These are phyloP conservation scores for Trichophyton equinum DNA, from an alignment of 2,329 filamentous ascomycete genomes.

Conservation along the genomic window DNA sequence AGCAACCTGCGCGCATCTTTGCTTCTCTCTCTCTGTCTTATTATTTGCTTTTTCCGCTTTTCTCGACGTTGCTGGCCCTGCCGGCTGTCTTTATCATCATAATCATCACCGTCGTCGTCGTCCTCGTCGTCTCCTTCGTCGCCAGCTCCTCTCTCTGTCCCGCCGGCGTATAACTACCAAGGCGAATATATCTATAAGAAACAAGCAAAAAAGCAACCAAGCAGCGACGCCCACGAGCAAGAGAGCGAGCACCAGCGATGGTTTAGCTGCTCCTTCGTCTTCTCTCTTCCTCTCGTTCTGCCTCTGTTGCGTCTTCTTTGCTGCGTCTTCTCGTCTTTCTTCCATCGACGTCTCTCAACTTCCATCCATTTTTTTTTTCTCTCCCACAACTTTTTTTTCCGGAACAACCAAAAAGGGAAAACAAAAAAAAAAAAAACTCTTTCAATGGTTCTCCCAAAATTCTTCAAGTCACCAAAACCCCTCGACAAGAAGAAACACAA, in stretches of 20 bases:
- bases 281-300: too few relatives aligned
- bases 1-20: background rate
- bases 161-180: too few relatives aligned
- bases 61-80: background rate
- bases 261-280: too few relatives aligned
- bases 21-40: background rate
- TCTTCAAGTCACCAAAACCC: constrained; percentile 23
- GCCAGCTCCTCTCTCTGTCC: too few relatives aligned
- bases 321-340: background rate
- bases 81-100: background rate
- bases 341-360: background rate
- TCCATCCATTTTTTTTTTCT: background rate
- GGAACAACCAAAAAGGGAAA: background rate
- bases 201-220: too few relatives aligned
- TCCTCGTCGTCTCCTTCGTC: too few relatives aligned
- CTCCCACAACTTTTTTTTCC: background rate
- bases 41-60: constrained; percentile 9
- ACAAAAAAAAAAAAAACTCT: background rate
- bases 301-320: background rate
- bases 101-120: background rate
- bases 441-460: constrained; percentile 25
- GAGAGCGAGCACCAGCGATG: too few relatives aligned
- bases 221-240: too few relatives aligned
- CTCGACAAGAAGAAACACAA: constrained; percentile 19
- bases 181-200: too few relatives aligned